Conservation (phyloP, 2,329 filamentous ascomycete species). For the Metarhizium robertsii region DNA sequence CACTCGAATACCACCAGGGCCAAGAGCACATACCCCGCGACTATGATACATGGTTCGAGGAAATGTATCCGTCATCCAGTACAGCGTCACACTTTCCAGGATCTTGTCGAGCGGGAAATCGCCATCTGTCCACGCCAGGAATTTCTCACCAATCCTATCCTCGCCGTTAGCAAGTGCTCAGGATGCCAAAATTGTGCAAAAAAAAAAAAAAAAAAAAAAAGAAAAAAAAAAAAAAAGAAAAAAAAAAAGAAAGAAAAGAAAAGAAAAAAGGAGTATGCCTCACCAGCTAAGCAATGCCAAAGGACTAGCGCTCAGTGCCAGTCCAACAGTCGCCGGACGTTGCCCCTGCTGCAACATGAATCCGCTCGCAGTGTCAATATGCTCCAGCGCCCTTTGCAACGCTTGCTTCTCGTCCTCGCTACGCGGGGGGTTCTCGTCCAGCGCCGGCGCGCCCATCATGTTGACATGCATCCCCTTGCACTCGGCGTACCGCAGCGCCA, state of each 20-base stretch:
- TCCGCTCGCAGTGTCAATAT: slow-evolving; percentile 30
- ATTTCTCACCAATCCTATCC: slow-evolving; percentile 44
- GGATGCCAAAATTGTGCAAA: too few relatives aligned
- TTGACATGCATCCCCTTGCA: slow-evolving; percentile 34
- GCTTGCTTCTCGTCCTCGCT: slow-evolving; percentile 4
- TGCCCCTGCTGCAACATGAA: slow-evolving; percentile 46
- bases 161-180: background rate
- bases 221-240: background rate
- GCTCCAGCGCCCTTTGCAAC: slow-evolving; percentile 27
- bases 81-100: slow-evolving; percentile 39
- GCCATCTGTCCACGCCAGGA: slow-evolving; percentile 41
- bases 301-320: slow-evolving; percentile 42
- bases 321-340: slow-evolving; percentile 44
- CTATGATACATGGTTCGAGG: slow-evolving; percentile 41
- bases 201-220: too few relatives aligned
- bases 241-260: background rate
- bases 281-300: slow-evolving; percentile 46
- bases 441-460: slow-evolving; percentile 9
- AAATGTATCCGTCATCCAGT: slow-evolving; percentile 44
- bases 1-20: background rate
- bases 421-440: background rate
- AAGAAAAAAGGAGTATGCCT: background rate
- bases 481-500: slow-evolving; percentile 30
- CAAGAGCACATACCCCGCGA: slow-evolving; percentile 14
- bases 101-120: slow-evolving; percentile 31